phyloP scores from a whole-genome alignment of 2,329 filamentous ascomycete genomes.

The Stachybotrys chlorohalonatus region DNA sequence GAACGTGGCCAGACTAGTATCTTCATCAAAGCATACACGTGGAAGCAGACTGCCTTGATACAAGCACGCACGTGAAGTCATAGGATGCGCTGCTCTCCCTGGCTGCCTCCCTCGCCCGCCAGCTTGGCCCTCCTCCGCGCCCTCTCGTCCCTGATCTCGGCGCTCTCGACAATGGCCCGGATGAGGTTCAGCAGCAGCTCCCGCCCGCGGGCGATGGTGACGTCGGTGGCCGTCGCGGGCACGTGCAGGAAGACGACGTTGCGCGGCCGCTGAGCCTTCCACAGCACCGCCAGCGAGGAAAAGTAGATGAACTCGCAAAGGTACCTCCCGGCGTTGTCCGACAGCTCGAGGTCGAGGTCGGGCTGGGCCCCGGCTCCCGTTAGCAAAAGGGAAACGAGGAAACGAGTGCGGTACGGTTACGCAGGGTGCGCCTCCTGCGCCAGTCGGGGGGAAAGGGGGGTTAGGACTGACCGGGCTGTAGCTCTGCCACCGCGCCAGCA shows the following conservation, averaged over 20 bases:
- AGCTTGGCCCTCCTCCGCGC: conserved; percentile 1
- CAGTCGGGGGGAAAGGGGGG: background rate
- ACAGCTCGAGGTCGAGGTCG: conserved; percentile 44
- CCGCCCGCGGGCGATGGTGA: conserved; percentile 37
- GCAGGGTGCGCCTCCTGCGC: background rate
- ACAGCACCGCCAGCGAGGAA: conserved; percentile 52
- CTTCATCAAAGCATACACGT: too few relatives aligned
- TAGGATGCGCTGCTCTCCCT: background rate
- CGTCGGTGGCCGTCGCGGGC: conserved; percentile 46
- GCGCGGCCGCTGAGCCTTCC: conserved; percentile 32
- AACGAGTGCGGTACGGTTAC: background rate
- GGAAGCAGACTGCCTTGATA: too few relatives aligned
- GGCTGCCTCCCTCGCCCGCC: background rate
- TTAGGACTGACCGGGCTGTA: conserved; percentile 35
- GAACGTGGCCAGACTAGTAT: too few relatives aligned
- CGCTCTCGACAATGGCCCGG: conserved; percentile 45
- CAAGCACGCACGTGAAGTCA: background rate
- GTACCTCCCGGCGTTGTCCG: conserved; percentile 62
- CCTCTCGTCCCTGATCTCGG: conserved; percentile 16
- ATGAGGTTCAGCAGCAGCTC: conserved; percentile 46
- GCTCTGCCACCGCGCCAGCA: conserved; percentile 45
- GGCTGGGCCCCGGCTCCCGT: conserved; percentile 15
- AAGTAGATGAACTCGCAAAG: conserved; percentile 76
- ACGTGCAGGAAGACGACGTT: conserved; percentile 66
- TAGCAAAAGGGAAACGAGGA: conserved; percentile 1